Base-by-base conservation (phyloP, 108 stramenopile species). In the Discostella pseudostelligera region DNA sequence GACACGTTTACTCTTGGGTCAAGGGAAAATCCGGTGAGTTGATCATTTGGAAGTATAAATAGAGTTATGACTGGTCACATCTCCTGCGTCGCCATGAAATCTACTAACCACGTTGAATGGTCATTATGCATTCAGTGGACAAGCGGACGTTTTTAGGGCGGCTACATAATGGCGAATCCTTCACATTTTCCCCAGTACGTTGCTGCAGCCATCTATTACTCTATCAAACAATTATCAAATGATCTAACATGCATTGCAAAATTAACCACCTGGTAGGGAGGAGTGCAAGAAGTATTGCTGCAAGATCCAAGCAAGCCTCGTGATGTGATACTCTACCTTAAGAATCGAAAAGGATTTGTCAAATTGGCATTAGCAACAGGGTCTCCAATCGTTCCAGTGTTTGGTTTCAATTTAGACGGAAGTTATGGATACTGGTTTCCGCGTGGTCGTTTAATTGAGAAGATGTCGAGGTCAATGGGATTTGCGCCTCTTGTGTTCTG, bases 261-360 rank as follows among this genome's bases (percentile, higher is more conserved):
- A 47, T 17, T 17, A 19, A 36, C 19, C 8, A 62, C 48, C 19
- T 19, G 19, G 28, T 25, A 70, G 69, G 84, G 84, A 28, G 84
- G 84, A 39, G 84, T 85, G 14, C 81, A 85, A 43, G 84, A 85
- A 55, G 81, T 85, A 9, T 69, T 74, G 22, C 24, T 76, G 47
- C 55, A 82, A 4, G 67, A 81, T 44, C 69, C 77, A 56, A 42
- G 42, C 5, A 70, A 75, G 40, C 79, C 77, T 3, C 39, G 74
- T 16, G 79, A 85, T 9, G 14, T 82, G 0, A 49, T 82, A 2
- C 46, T 92, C 39, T 88, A 79, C 59, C 67, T 97, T 19, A 55
- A 78, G 21, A 81, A 76, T 12, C 76, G 94, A 20, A 93, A 90
- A 65, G 96, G 96, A 14, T 96, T 97, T 58, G 68, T 96, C 12